These are phyloP conservation scores for Lasiosphaeria ovina DNA, from an alignment of 495 filamentous ascomycete genomes.

Conservation along the genomic window DNA sequence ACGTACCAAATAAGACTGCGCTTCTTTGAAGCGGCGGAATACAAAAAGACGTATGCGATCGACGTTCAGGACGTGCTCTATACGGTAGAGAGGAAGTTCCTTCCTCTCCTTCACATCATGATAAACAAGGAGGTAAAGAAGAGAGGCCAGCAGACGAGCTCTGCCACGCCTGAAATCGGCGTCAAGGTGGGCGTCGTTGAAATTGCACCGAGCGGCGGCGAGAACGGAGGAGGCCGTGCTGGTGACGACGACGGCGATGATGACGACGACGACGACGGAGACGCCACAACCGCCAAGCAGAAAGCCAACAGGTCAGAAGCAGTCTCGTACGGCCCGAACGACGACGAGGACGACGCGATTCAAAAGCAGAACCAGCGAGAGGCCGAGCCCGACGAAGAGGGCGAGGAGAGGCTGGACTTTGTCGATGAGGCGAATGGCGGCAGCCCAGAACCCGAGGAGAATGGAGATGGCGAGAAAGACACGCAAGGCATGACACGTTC, in stretches of 20 bases:
- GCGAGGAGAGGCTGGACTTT: constrained; percentile 44
- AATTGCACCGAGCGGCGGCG: constrained; percentile 46
- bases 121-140: constrained; percentile 76
- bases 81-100: constrained; percentile 76
- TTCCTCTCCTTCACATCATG: constrained; percentile 64
- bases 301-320: constrained; percentile 72
- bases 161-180: constrained; percentile 78
- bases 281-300: constrained; percentile 78
- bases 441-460: constrained; percentile 44
- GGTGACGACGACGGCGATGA: constrained; percentile 69
- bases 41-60: constrained; percentile 81
- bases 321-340: constrained; percentile 84
- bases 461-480: constrained; percentile 47
- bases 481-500: constrained; percentile 43
- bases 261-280: constrained; percentile 76
- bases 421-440: constrained; percentile 58
- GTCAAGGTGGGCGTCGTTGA: constrained; percentile 68
- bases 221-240: constrained; percentile 45
- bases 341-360: constrained; percentile 84
- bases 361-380: constrained; percentile 55
- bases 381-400: constrained; percentile 50
- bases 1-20: constrained; percentile 78
- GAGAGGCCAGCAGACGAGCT: constrained; percentile 62
- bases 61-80: constrained; percentile 67
- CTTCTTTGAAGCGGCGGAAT: constrained; percentile 83